phyloP scores from a whole-genome alignment of 2,329 filamentous ascomycete genomes.

The Aspergillus ochraceoroseus region DNA sequence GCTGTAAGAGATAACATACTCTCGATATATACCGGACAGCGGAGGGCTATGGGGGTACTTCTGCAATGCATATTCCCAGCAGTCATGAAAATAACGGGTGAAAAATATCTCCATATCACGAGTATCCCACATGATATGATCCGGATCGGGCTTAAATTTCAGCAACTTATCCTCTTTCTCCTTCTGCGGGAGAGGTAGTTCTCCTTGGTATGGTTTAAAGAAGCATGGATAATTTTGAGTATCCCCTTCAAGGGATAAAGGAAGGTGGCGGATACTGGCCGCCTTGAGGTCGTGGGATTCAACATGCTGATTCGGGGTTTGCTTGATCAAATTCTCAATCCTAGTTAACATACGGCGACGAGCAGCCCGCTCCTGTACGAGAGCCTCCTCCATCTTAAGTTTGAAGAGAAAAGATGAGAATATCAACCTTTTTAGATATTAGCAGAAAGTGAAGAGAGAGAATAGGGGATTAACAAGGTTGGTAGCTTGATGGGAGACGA shows the following conservation, averaged over 20 bases:
- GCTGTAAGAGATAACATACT: constrained; percentile 1
- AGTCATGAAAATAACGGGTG: neutral
- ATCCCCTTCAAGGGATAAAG: constrained; percentile 1
- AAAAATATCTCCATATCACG: constrained; percentile 5
- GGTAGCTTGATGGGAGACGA: neutral
- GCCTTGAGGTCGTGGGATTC: constrained; percentile 1
- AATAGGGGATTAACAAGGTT: no score
- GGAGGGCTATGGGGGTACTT: neutral
- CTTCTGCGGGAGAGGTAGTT: constrained; percentile 4
- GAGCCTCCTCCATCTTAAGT: neutral
- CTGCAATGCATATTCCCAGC: neutral
- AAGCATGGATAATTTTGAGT: neutral
- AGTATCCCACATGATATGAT: constrained; percentile 2
- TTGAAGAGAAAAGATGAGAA: no score
- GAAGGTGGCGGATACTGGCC: constrained; percentile 1
- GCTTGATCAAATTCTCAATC: constrained; percentile 1
- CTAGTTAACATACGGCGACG: neutral
- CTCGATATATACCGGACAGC: neutral
- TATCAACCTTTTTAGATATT: no score
- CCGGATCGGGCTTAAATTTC: neutral
- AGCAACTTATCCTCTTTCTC: constrained; percentile 2
- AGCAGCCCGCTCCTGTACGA: neutral
- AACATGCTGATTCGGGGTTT: neutral
- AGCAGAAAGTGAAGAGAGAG: no score
- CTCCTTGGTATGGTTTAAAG: neutral